phyloP scores from a whole-genome alignment of 108 stramenopile species.

The Skeletonema potamos region DNA sequence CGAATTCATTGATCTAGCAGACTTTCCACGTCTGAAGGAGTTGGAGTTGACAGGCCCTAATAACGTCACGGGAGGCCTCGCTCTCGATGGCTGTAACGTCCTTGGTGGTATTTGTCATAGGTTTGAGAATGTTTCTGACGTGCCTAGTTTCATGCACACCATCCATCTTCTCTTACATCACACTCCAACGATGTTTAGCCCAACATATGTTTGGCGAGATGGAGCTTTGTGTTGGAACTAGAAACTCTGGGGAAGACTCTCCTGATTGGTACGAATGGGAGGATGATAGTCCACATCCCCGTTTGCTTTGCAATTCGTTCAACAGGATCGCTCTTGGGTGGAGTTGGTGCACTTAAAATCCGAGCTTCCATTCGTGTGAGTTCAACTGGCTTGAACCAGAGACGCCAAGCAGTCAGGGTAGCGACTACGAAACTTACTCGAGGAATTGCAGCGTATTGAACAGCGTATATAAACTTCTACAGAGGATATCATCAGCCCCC shows the following conservation, averaged over 20 bases:
- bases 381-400: background rate
- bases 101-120: background rate
- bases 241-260: background rate
- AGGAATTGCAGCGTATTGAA: background rate
- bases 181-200: no score
- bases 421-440: background rate
- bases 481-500: background rate
- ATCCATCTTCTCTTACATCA: background rate
- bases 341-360: background rate
- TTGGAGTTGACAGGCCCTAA: background rate
- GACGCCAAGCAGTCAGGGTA: background rate
- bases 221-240: background rate
- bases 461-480: background rate
- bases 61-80: background rate
- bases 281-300: background rate
- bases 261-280: background rate
- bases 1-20: conserved; percentile 1
- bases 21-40: conserved; percentile 4
- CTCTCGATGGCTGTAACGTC: background rate
- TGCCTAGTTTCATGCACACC: background rate
- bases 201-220: no score
- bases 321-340: background rate
- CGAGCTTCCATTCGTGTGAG: background rate
- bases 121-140: background rate
- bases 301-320: background rate